phyloP scores from a whole-genome alignment of 441 rosid genomes.

The Croton setiger region DNA sequence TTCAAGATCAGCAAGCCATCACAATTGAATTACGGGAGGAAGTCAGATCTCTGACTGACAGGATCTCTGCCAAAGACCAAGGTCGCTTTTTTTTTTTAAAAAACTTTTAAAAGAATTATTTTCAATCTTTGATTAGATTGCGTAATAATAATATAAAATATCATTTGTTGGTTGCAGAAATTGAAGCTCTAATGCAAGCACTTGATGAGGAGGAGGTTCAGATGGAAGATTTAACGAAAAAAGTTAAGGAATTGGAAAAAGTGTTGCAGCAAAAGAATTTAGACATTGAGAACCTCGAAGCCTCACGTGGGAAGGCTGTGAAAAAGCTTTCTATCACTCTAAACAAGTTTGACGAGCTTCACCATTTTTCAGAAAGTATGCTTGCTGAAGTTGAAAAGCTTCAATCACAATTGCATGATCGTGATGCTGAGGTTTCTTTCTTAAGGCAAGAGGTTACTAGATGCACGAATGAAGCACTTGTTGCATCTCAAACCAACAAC shows the following conservation, averaged over 20 bases:
- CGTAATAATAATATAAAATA: constrained; percentile 14
- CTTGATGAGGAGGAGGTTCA: constrained; percentile 98
- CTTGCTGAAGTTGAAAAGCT: constrained; percentile 89
- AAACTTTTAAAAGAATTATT: constrained; percentile 15
- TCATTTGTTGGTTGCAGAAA: constrained; percentile 51
- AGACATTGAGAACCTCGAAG: constrained; percentile 74
- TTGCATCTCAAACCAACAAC: constrained; percentile 60
- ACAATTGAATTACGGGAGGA: constrained; percentile 53
- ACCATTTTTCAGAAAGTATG: constrained; percentile 80
- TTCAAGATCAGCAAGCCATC: constrained; percentile 59
- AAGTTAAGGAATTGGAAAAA: constrained; percentile 59
- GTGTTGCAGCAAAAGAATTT: constrained; percentile 61
- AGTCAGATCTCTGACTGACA: constrained; percentile 49
- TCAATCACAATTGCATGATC: constrained; percentile 85
- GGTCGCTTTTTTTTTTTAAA: constrained; percentile 47
- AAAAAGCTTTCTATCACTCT: constrained; percentile 86
- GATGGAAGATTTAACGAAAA: constrained; percentile 80
- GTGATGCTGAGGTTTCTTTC: constrained; percentile 92
- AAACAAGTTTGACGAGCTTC: constrained; percentile 97
- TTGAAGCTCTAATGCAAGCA: constrained; percentile 97
- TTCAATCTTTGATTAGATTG: constrained; percentile 1
- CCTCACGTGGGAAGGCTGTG: constrained; percentile 75
- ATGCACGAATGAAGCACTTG: constrained; percentile 88
- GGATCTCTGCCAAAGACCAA: constrained; percentile 81
- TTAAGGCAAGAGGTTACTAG: constrained; percentile 98